phyloP scores from a whole-genome alignment of 768 basidiomycete genomes.

The Grammothele lineata region DNA sequence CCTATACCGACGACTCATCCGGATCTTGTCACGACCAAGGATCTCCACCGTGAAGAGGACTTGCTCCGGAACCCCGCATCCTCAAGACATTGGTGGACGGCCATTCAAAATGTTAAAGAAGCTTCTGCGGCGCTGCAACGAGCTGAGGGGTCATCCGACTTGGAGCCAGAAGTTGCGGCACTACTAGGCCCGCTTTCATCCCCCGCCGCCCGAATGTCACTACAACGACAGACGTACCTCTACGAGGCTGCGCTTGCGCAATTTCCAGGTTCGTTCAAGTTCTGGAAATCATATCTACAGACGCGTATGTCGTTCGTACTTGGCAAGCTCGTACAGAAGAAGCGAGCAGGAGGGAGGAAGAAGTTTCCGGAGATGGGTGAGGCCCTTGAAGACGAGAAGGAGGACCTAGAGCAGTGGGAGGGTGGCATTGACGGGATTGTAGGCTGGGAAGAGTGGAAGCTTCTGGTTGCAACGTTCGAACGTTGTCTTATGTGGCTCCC shows the following conservation, averaged over 20 bases:
- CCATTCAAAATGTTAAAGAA: conserved; percentile 74
- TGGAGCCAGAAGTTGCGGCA: conserved; percentile 45
- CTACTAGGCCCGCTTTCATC: conserved; percentile 81
- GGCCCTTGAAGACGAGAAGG: conserved; percentile 79
- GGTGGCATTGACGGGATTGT: conserved; percentile 81
- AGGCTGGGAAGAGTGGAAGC: conserved; percentile 97
- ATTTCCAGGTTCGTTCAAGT: conserved; percentile 88
- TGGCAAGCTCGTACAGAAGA: conserved; percentile 66
- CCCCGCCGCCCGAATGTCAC: conserved; percentile 61
- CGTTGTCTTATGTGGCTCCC: conserved; percentile 94
- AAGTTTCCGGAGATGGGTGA: conserved; percentile 91
- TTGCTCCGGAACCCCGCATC: conserved; percentile 86
- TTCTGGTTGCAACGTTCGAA: conserved; percentile 84
- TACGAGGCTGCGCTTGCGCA: conserved; percentile 88
- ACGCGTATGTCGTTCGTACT: conserved; percentile 84
- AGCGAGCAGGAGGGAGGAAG: conserved; percentile 83
- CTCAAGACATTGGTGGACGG: conserved; percentile 90
- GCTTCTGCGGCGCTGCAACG: conserved; percentile 53
- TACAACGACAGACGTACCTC: conserved; percentile 86
- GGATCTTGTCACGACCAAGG: conserved; percentile 65
- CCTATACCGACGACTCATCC: conserved; percentile 80
- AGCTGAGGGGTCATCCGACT: conserved; percentile 44
- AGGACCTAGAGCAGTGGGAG: conserved; percentile 81
- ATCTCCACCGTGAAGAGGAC: conserved; percentile 91
- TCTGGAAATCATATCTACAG: conserved; percentile 91